Evolutionary conservation across 345 rosid genomes (phyloP), one percentile per base, ranked within the genome.

Genomic region (Kernera saxatilis): DNA sequence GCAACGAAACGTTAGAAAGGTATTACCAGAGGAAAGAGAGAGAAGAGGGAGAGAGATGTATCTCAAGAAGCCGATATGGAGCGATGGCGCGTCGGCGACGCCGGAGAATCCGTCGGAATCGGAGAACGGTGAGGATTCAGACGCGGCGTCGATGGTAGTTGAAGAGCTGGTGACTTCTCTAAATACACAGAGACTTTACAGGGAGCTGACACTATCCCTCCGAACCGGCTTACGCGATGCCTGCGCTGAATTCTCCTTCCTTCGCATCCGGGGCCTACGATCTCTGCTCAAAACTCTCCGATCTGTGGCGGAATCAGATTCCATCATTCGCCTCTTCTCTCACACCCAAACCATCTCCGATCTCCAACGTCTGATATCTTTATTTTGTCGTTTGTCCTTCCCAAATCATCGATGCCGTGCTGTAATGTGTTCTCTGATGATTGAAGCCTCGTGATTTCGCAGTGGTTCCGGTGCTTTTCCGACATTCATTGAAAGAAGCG

Each of bases 191-290:
- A 81, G 96, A 18, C 58, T 86, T 18, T 89, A 85, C 84, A 75
- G 95, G 45, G 99, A 94, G 79, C 86, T 94, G 64, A 91, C 97
- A 46, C 90, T 94, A 68, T 91, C 97, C 23, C 96, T 94, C 44
- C 87, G 93, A 5, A 83, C 92, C 33, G 91, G 93, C 26, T 90
- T 94, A 75, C 81, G 87, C 8, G 99, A 94, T 39, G 89, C 92
- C 14, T 79, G 90, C 52, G 96, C 98, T 41, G 95, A 89, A 70
- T 94, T 89, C 84, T 91, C 98, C 6, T 94, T 91, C 82, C 96
- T 94, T 69, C 95, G 98, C 18, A 77, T 86, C 64, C 92, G 89
- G 3, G 96, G 93, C 72, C 98, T 91, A 72, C 88, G 93, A 58
- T 85, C 84, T 40, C 89, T 94, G 55, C 94, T 91, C 72, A 87